Conservation (phyloP, 1,284 basidiomycete species). For the Hortiboletus rubellus region DNA sequence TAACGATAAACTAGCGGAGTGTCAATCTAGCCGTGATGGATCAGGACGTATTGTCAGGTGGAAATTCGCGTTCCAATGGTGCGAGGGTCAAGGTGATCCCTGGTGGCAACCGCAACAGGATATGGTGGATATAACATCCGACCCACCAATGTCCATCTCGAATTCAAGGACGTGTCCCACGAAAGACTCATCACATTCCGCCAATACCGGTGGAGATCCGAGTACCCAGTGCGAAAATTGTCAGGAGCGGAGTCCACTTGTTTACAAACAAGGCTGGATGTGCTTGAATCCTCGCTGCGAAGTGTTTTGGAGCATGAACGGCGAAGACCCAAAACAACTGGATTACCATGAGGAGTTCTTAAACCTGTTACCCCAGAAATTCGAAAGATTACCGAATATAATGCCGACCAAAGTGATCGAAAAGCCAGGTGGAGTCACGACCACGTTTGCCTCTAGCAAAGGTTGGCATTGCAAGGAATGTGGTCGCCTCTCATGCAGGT, state of each 20-base stretch:
- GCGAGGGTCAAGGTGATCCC: constrained; percentile 58
- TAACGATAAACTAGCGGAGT: constrained; percentile 54
- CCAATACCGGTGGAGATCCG: constrained; percentile 9
- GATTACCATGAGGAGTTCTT: constrained; percentile 53
- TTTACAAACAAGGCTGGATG: constrained; percentile 59
- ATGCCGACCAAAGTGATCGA: constrained; percentile 31
- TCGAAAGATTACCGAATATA: constrained; percentile 36
- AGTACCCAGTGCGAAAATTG: constrained; percentile 38
- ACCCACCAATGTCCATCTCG: background rate
- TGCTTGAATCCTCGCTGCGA: constrained; percentile 60
- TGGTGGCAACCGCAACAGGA: constrained; percentile 22
- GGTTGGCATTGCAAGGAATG: constrained; percentile 69
- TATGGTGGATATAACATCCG: background rate
- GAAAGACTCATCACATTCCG: background rate
- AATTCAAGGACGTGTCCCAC: background rate
- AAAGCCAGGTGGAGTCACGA: constrained; percentile 41
- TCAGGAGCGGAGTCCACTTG: constrained; percentile 43
- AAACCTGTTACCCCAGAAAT: constrained; percentile 25
- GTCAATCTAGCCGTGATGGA: constrained; percentile 48
- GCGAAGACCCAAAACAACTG: constrained; percentile 37
- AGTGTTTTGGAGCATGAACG: constrained; percentile 51
- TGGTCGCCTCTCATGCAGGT: constrained; percentile 73
- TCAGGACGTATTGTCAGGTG: constrained; percentile 58
- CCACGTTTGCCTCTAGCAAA: constrained; percentile 55
- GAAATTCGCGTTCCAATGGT: constrained; percentile 82